Evolutionary conservation across 495 filamentous ascomycete genomes (phyloP).

Genomic region (Penicillium coffeae): DNA sequence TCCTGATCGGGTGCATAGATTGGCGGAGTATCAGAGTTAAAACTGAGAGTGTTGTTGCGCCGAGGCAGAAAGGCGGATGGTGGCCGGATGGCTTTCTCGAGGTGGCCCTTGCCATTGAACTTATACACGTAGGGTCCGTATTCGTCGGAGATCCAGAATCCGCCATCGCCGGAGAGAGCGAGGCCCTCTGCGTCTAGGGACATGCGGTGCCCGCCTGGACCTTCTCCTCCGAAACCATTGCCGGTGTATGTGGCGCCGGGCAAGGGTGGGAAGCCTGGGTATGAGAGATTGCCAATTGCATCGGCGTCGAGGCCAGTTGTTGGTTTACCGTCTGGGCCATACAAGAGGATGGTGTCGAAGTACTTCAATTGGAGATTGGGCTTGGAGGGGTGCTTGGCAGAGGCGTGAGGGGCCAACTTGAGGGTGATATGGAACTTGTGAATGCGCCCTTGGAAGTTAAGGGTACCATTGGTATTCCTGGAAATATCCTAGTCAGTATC

Average conservation of each 20-base stretch:
- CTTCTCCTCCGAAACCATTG: conserved; percentile 66
- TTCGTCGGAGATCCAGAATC: conserved; percentile 77
- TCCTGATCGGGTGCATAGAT: conserved; percentile 48
- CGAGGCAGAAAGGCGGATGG: conserved; percentile 64
- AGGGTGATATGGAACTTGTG: conserved; percentile 66
- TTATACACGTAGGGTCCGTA: conserved; percentile 76
- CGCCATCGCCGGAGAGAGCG: conserved; percentile 57
- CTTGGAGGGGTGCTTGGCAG: conserved; percentile 49
- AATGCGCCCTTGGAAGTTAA: conserved; percentile 69
- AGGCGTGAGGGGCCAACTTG: conserved; percentile 50
- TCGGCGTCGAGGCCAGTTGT: conserved; percentile 72
- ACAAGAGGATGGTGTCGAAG: conserved; percentile 63
- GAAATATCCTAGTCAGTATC: neutral
- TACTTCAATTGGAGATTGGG: conserved; percentile 67
- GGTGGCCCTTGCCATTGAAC: conserved; percentile 55
- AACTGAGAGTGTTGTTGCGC: conserved; percentile 57
- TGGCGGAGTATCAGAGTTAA: conserved; percentile 59
- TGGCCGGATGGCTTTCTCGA: conserved; percentile 64
- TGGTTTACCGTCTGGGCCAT: conserved; percentile 62
- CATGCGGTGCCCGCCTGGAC: conserved; percentile 58
- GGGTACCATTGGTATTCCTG: conserved; percentile 69
- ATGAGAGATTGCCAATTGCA: conserved; percentile 46
- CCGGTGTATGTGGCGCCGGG: conserved; percentile 65
- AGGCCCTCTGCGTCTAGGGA: conserved; percentile 69
- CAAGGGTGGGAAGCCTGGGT: conserved; percentile 59